phyloP scores from a whole-genome alignment of 2,329 filamentous ascomycete species.

The Ceratocystis alfenasii region DNA sequence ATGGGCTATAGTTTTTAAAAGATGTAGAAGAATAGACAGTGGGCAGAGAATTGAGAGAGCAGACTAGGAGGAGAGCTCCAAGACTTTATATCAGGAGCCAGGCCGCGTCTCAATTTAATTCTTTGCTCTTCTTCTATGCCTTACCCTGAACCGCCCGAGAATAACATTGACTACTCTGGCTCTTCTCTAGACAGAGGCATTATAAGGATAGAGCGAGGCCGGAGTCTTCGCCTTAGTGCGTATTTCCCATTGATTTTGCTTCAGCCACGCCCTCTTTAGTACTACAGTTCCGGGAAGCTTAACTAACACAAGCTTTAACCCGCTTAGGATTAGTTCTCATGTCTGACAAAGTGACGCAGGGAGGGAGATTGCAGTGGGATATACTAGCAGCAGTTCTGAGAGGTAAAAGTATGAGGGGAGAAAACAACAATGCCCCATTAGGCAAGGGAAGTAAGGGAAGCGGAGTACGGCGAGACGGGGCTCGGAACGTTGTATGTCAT shows the following conservation, averaged over 20 bases:
- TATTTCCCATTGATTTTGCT: neutral
- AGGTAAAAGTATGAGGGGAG: neutral
- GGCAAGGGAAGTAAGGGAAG: too few relatives aligned
- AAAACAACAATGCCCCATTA: neutral
- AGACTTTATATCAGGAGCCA: conserved; percentile 17
- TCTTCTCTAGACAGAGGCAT: neutral
- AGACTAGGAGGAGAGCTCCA: neutral
- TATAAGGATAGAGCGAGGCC: conserved; percentile 13
- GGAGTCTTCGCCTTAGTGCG: conserved; percentile 8
- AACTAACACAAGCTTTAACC: conserved; percentile 9
- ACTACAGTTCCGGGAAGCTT: neutral
- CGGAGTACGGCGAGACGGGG: too few relatives aligned
- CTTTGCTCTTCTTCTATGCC: too few relatives aligned
- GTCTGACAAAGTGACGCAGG: neutral
- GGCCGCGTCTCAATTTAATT: neutral
- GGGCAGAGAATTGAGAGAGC: neutral
- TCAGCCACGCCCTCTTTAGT: neutral
- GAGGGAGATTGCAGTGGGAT: neutral
- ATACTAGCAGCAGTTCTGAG: neutral
- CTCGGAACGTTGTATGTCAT: neutral
- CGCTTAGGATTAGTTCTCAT: neutral
- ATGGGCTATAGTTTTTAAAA: conserved; percentile 6
- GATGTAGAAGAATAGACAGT: neutral
- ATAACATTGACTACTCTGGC: neutral
- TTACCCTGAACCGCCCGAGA: neutral